Base-by-base conservation (phyloP, 2,329 filamentous ascomycete genomes). In the Penicillium sp. region DNA sequence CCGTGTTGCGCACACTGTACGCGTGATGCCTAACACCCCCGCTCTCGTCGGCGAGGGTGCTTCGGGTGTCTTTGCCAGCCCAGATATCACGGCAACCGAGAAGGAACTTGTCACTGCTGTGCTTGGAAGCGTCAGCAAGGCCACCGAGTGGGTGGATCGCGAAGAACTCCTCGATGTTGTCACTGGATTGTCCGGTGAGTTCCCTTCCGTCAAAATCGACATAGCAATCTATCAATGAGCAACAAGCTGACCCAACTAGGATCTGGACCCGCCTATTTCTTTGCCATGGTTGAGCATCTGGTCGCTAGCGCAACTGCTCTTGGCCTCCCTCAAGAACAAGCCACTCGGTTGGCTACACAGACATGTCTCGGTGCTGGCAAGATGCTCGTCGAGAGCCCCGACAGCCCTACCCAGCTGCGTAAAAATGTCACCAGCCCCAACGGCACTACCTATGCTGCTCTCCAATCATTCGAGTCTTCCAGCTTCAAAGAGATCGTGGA, bases 361-460 rank as follows among this genome's bases (percentile, higher is more conserved):
- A 71, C 69, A 19, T 71, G 69, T 55, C 66, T 71, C 7, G 69
- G 69, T 32, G 69, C 69, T 2, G 69, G 69, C 8, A 69, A 68
- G 54, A 71, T 71, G 69, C 57, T 71, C 11, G 63, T 65, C 14
- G 66, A 68, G 49, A 70, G 67, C 4, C 53, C 61, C 1, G 68
- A 71, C 39, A 57, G 60, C 38, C 68, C 69, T 1, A 47, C 64
- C 11, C 68, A 71, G 57, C 55, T 71, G 58, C 66, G 69, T 32
- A 68, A 71, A 63, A 71, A 71, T 18, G 69, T 71, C 9, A 71
- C 69, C 27, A 71, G 69, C 44, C 69, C 68, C 7, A 71, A 71
- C 46, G 69, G 69, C 11, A 71, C 69, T 9, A 71, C 69, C 1
- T 58, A 67, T 53, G 69, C 69, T 13, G 69, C 69, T 1, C 51